Evolutionary conservation across 495 filamentous ascomycete genomes (phyloP).

Genomic region (Penicillium chermesinum): DNA sequence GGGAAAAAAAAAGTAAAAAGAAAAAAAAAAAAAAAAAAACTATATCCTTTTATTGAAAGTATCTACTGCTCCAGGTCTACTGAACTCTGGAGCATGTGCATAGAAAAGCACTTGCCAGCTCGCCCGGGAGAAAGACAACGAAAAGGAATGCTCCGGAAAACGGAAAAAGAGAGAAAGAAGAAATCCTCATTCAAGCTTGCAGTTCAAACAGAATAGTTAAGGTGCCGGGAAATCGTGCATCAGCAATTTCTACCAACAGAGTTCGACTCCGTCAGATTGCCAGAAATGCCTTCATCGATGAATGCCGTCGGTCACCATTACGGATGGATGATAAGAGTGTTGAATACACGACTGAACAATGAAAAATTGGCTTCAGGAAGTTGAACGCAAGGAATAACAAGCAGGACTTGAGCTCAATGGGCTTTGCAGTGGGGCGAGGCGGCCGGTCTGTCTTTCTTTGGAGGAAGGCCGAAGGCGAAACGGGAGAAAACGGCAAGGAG

Average conservation of each 20-base stretch:
- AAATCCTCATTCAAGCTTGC: neutral
- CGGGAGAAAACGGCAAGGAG: neutral
- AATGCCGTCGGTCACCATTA: too few species aligned
- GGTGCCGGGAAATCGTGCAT: neutral
- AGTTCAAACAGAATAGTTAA: neutral
- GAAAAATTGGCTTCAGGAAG: too few species aligned
- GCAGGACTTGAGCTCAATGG: too few species aligned
- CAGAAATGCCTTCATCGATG: too few species aligned
- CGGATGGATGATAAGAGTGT: too few species aligned
- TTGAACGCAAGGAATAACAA: too few species aligned
- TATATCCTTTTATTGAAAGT: conserved; percentile 6
- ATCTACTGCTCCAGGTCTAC: neutral
- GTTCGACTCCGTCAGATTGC: neutral
- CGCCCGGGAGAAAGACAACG: neutral
- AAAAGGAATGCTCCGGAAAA: neutral
- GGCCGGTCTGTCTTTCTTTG: too few species aligned
- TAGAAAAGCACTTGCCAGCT: neutral
- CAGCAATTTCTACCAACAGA: neutral
- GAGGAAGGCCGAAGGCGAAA: neutral
- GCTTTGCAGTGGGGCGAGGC: too few species aligned
- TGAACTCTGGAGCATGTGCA: neutral
- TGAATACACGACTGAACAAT: too few species aligned
- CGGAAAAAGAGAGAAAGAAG: neutral
- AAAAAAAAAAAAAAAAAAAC: neutral
- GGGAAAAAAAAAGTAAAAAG: too few species aligned